Conservation (phyloP, 208 protist species). For the Leishmania mexicana region DNA sequence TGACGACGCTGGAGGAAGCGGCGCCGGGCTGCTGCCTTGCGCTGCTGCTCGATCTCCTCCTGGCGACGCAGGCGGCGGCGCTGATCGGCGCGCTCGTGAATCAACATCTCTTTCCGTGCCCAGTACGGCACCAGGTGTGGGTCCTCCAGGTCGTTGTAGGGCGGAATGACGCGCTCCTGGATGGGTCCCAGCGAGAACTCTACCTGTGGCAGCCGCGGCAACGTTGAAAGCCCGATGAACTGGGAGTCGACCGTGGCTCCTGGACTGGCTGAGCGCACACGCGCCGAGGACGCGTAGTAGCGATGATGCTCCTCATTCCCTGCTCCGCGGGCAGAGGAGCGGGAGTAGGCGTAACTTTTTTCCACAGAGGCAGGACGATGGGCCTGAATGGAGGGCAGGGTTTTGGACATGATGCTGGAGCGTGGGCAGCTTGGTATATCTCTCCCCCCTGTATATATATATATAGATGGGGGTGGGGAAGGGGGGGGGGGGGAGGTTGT, state of each 20-base stretch:
- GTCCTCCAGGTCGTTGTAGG: conserved; percentile 88
- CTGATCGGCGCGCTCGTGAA: conserved; percentile 45
- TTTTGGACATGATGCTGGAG: conserved; percentile 41
- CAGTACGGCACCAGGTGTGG: conserved; percentile 79
- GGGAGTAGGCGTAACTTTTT: conserved; percentile 27
- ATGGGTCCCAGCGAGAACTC: conserved; percentile 78
- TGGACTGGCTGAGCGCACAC: conserved; percentile 4
- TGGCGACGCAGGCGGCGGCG: conserved; percentile 49
- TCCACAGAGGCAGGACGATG: conserved; percentile 10
- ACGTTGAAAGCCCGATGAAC: conserved; percentile 8
- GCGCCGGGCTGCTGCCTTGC: conserved; percentile 38
- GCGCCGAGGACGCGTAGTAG: conserved; percentile 21
- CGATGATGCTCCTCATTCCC: conserved; percentile 4
- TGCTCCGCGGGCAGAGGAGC: conserved; percentile 1
- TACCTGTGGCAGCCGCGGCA: conserved; percentile 48
- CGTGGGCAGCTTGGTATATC: neutral
- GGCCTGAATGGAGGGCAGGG: conserved; percentile 40
- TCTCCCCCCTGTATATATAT: neutral
- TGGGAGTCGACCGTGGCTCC: conserved; percentile 6
- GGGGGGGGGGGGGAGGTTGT: neutral
- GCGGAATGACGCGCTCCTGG: conserved; percentile 64
- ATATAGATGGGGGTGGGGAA: neutral
- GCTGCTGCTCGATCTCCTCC: conserved; percentile 46
- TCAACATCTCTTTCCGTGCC: conserved; percentile 67
- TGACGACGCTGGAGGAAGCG: conserved; percentile 72